A percentile compares a stretch with the other conserved stretches of the same genome.
Conservation (phyloP, 345 rosid genomes). For the Bruguiera parviflora region DNA sequence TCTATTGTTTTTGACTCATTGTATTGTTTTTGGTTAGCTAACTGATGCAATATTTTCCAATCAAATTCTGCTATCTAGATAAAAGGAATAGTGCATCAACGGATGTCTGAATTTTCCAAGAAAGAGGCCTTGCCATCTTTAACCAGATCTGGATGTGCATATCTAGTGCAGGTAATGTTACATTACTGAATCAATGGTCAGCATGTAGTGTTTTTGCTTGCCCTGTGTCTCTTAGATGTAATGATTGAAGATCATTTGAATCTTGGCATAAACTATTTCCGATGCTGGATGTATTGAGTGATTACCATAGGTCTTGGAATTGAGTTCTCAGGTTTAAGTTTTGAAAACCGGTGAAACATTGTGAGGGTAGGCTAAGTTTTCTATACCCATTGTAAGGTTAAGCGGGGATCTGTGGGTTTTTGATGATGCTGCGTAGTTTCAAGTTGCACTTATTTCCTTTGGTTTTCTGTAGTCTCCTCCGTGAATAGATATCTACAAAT, state of each 20-base stretch:
- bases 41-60: constrained; percentile 9
- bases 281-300: constrained; percentile 3
- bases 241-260: constrained; percentile 9
- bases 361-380: background rate
- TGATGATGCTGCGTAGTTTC: too few relatives aligned
- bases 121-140: constrained; percentile 88
- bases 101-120: constrained; percentile 83
- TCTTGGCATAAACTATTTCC: background rate
- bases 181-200: background rate
- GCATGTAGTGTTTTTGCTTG: constrained; percentile 1
- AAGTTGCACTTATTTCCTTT: too few relatives aligned
- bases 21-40: constrained; percentile 1
- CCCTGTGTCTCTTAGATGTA: background rate
- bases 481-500: too few relatives aligned
- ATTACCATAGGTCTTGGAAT: background rate
- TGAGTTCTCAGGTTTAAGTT: background rate
- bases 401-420: background rate
- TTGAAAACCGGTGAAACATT: background rate
- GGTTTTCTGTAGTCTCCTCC: too few relatives aligned
- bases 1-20: background rate
- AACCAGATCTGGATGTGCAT: constrained; percentile 97
- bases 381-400: background rate
- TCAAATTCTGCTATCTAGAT: constrained; percentile 40
- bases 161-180: constrained; percentile 75
- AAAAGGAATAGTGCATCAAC: constrained; percentile 82